phyloP scores from a whole-genome alignment of 164 flowering plant genomes.

The Protea cynaroides region DNA sequence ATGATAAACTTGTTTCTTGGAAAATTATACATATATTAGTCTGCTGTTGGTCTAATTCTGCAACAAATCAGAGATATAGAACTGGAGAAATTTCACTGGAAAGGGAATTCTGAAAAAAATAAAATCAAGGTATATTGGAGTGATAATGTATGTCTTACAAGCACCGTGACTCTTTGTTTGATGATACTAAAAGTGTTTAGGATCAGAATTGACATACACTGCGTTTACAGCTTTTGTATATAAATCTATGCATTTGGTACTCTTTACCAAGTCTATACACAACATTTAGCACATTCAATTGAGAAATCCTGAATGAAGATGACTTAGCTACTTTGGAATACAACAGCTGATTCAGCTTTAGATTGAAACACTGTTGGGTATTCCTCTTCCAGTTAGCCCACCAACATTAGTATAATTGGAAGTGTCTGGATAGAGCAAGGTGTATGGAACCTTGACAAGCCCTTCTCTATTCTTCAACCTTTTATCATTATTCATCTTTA shows the following conservation, averaged over 20 bases:
- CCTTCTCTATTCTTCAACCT: conserved; percentile 59
- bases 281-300: no score
- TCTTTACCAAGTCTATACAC: no score
- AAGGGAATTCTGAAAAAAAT: background rate
- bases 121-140: background rate
- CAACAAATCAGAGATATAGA: background rate
- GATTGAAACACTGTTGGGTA: conserved; percentile 79
- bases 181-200: no score
- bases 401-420: conserved; percentile 43
- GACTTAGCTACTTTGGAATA: background rate
- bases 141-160: no score
- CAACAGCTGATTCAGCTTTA: conserved; percentile 5
- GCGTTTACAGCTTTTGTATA: no score
- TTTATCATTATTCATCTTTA: conserved; percentile 42
- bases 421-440: conserved; percentile 71
- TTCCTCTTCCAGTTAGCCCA: conserved; percentile 74
- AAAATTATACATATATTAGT: background rate
- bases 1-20: background rate
- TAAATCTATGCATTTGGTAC: no score
- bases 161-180: no score
- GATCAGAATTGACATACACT: no score
- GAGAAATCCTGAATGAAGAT: no score
- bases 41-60: background rate
- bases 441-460: conserved; percentile 70
- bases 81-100: background rate